Base-by-base conservation (phyloP, 306 rosid genomes). In the Begonia masoniana region DNA sequence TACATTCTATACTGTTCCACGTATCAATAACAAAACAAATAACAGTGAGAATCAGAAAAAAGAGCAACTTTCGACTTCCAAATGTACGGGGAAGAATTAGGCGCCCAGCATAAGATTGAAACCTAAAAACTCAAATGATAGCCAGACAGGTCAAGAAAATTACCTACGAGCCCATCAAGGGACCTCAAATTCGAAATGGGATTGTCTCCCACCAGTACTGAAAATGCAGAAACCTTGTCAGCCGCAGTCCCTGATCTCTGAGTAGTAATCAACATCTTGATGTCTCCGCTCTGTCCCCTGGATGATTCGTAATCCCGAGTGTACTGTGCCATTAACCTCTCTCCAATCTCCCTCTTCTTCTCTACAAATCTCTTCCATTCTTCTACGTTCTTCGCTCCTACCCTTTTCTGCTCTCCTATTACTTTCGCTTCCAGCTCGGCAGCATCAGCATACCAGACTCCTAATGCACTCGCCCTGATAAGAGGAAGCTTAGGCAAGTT, bases 231-330 rank as follows among this genome's bases (percentile, higher is more conserved):
- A 3, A 91, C 91, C 73, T 91, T 91, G 51, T 91, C 96, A 21
- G 79, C 82, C 0, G 94, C 95, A 69, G 99, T 91, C 47, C 99
- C 99, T 0, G 96, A 91, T 76, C 94, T 83, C 73, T 85, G 96
- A 1, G 94, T 91, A 7, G 85, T 68, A 50, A 77, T 51, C 84
- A 91, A 59, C 88, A 91, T 84, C 75, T 75, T 85, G 35, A 91
- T 86, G 62, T 91, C 99, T 58, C 99, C 77, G 61, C 85, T 85
- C 23, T 74, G 67, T 11, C 99, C 96, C 36, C 95, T 86, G 0
- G 94, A 72, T 0, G 82, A 60, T 62, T 81, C 99, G 45, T 91
- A 91, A 55, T 83, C 99, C 36, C 63, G 68, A 10, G 72, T 76
- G 58, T 58, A 91, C 60, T 86, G 99, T 13, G 75, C 86, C 92